Percentiles rank a stretch among this genome's conserved stretches.
These are phyloP conservation scores for Aspergillus melleus DNA, from an alignment of 2,329 filamentous ascomycete species.

Conservation along the genomic window DNA sequence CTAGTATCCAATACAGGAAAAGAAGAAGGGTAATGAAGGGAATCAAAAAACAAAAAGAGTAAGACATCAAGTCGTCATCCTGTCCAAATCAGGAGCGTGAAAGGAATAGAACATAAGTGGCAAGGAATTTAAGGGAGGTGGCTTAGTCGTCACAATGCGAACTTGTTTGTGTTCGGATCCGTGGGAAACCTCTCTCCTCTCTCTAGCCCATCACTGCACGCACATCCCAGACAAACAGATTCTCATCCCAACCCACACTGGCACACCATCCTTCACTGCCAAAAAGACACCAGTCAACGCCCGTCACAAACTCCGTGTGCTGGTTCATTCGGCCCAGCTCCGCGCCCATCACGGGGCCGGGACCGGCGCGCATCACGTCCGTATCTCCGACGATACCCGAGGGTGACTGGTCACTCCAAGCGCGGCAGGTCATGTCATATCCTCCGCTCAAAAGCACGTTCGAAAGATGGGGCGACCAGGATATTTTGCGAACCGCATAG, in stretches of 20 bases:
- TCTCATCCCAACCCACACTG: slow-evolving; percentile 91
- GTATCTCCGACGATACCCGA: slow-evolving; percentile 33
- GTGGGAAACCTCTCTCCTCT: neutral
- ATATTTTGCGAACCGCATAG: slow-evolving; percentile 81
- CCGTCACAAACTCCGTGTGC: slow-evolving; percentile 94
- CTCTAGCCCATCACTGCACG: slow-evolving; percentile 58
- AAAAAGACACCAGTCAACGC: slow-evolving; percentile 97
- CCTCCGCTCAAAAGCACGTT: slow-evolving; percentile 85
- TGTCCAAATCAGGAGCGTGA: slow-evolving; percentile 3
- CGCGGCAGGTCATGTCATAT: slow-evolving; percentile 95
- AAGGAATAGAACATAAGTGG: neutral
- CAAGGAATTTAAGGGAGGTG: neutral
- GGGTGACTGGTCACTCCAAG: slow-evolving; percentile 81
- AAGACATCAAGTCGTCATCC: neutral
- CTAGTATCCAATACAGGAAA: slow-evolving; percentile 25
- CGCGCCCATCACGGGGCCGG: slow-evolving; percentile 53
- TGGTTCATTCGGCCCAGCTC: slow-evolving; percentile 85
- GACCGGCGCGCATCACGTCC: slow-evolving; percentile 42
- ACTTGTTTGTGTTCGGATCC: neutral
- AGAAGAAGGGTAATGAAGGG: neutral
- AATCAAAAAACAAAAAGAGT: neutral
- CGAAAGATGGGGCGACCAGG: slow-evolving; percentile 92
- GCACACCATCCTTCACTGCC: slow-evolving; percentile 94
- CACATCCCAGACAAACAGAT: slow-evolving; percentile 89
- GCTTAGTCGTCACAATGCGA: neutral